Conservation (phyloP, 306 rosid species). For the Senna tora region DNA sequence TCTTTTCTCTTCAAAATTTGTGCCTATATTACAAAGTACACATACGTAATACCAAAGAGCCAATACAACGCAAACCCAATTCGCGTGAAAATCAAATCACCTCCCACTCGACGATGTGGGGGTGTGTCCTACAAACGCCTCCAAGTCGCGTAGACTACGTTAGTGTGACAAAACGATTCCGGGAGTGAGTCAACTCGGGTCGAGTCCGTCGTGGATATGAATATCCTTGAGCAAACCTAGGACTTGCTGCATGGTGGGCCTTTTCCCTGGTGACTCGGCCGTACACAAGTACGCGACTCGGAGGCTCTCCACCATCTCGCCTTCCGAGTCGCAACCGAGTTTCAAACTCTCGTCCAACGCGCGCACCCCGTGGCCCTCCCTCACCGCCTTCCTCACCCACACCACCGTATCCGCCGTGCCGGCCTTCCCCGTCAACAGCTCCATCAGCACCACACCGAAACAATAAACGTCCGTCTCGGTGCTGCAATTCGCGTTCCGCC, state of each 20-base stretch:
- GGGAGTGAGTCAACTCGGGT: conserved; percentile 31
- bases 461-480: conserved; percentile 86
- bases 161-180: neutral
- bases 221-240: conserved; percentile 84
- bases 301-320: conserved; percentile 81
- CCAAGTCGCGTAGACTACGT: neutral
- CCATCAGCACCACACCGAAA: conserved; percentile 92
- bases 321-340: conserved; percentile 50
- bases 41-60: neutral
- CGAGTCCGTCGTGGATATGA: conserved; percentile 45
- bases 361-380: conserved; percentile 61
- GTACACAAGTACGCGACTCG: conserved; percentile 92
- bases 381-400: conserved; percentile 75
- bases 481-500: conserved; percentile 30
- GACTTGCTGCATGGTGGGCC: conserved; percentile 91
- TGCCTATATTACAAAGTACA: conserved; percentile 10
- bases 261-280: conserved; percentile 81
- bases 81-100: neutral
- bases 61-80: neutral
- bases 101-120: neutral
- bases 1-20: neutral
- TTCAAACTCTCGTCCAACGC: conserved; percentile 64
- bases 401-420: conserved; percentile 91
- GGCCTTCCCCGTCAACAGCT: conserved; percentile 73
- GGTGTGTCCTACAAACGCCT: neutral